Percentiles rank a stretch among this genome's conserved stretches.
Conservation (phyloP, 2,329 filamentous ascomycete species). For the Claviceps africana region DNA sequence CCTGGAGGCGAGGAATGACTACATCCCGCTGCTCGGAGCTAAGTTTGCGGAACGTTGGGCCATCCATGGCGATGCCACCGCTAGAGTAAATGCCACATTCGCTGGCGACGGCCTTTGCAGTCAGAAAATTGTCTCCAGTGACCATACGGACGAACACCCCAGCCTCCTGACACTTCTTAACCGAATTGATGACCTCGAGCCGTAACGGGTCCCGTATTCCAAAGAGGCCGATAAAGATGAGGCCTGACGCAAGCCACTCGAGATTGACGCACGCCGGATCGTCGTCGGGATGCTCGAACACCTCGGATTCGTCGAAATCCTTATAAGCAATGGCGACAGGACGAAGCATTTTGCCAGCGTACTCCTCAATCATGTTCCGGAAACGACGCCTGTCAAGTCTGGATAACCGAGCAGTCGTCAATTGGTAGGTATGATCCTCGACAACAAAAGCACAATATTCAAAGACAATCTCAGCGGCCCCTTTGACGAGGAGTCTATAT, state of each 20-base stretch:
- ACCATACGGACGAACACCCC: conserved; percentile 53
- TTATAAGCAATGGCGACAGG: conserved; percentile 64
- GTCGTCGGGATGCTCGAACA: conserved; percentile 34
- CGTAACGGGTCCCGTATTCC: conserved; percentile 57
- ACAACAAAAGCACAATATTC: conserved; percentile 28
- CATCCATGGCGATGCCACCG: conserved; percentile 52
- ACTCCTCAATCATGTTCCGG: conserved; percentile 26
- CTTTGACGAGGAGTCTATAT: conserved; percentile 41
- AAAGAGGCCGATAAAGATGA: conserved; percentile 33
- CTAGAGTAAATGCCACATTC: conserved; percentile 32
- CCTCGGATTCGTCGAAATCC: conserved; percentile 58
- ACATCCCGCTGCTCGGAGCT: conserved; percentile 33
- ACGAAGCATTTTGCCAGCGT: conserved; percentile 55
- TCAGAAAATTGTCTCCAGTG: conserved; percentile 36
- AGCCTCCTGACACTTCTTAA: conserved; percentile 46
- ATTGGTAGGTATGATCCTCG: conserved; percentile 27
- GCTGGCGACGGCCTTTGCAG: conserved; percentile 28
- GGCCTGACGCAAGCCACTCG: conserved; percentile 31
- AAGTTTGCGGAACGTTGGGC: conserved; percentile 41
- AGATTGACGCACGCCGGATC: conserved; percentile 21
- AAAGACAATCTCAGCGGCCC: conserved; percentile 42
- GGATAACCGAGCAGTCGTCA: conserved; percentile 15
- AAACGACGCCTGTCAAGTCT: conserved; percentile 19
- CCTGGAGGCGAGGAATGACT: conserved; percentile 48
- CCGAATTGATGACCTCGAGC: conserved; percentile 45